Evolutionary conservation across 164 flowering plant species (phyloP).

Genomic region (Akebia trifoliata): DNA sequence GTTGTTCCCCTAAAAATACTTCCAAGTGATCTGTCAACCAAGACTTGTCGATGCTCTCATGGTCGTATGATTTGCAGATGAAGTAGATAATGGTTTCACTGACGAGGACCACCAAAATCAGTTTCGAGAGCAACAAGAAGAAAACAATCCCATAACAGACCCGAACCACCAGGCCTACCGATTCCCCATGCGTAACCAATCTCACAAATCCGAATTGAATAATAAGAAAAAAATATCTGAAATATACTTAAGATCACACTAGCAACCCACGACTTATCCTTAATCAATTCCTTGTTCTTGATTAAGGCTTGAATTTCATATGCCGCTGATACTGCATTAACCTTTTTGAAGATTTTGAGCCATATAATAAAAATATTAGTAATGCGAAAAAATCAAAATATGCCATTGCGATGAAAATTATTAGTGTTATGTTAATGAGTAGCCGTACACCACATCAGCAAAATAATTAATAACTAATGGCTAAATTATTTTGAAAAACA

Average conservation of each 20-base stretch:
- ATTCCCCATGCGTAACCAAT: slow-evolving; percentile 22
- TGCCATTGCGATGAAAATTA: slow-evolving; percentile 22
- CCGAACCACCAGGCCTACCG: slow-evolving; percentile 5
- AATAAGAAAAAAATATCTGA: background rate
- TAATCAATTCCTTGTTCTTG: slow-evolving; percentile 48
- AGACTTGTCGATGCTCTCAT: slow-evolving; percentile 53
- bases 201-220: slow-evolving; percentile 25
- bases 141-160: slow-evolving; percentile 20
- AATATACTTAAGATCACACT: slow-evolving; percentile 25
- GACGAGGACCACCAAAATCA: slow-evolving; percentile 32
- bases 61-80: slow-evolving; percentile 55
- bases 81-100: slow-evolving; percentile 44
- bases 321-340: slow-evolving; percentile 46
- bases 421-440: too few relatives aligned
- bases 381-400: slow-evolving; percentile 15
- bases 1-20: slow-evolving; percentile 49
- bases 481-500: too few relatives aligned
- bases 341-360: slow-evolving; percentile 50
- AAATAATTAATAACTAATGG: too few relatives aligned
- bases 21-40: slow-evolving; percentile 48
- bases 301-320: slow-evolving; percentile 49
- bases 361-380: slow-evolving; percentile 13
- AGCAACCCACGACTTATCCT: slow-evolving; percentile 38
- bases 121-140: slow-evolving; percentile 20
- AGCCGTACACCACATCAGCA: too few relatives aligned